A percentile compares a stretch with the other conserved stretches of the same genome.
Conservation (phyloP, 1,139 yeast species). For the Protomyces inouyei region DNA sequence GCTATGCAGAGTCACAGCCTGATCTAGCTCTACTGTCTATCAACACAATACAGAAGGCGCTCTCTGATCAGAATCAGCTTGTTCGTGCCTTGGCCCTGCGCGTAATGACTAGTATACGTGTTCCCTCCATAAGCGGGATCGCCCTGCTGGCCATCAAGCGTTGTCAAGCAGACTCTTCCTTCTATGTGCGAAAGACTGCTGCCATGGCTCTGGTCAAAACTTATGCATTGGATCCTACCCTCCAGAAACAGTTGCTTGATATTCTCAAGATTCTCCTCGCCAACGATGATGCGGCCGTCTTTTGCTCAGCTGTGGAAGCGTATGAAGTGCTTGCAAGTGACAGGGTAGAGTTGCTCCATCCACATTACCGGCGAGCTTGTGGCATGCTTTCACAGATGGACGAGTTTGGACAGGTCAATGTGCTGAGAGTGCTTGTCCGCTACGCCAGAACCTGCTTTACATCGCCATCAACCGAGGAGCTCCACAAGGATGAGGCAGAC, state of each 20-base stretch:
- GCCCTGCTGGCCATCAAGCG: slow-evolving; percentile 67
- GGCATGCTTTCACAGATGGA: slow-evolving; percentile 54
- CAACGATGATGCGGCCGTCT: slow-evolving; percentile 63
- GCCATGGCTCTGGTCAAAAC: slow-evolving; percentile 73
- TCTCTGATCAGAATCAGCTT: slow-evolving; percentile 64
- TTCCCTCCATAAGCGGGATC: slow-evolving; percentile 76
- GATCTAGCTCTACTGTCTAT: slow-evolving; percentile 83
- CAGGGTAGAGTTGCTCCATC: slow-evolving; percentile 63
- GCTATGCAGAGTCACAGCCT: slow-evolving; percentile 80
- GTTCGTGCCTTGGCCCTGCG: slow-evolving; percentile 70
- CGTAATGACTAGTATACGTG: slow-evolving; percentile 72
- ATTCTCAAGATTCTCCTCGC: slow-evolving; percentile 52
- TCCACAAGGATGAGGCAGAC: slow-evolving; percentile 25
- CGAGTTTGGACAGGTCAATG: slow-evolving; percentile 65
- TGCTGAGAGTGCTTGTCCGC: slow-evolving; percentile 60
- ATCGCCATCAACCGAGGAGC: slow-evolving; percentile 20
- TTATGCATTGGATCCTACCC: slow-evolving; percentile 45
- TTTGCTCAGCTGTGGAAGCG: slow-evolving; percentile 63
- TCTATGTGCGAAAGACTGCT: slow-evolving; percentile 72
- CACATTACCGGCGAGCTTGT: slow-evolving; percentile 61
- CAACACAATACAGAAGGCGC: slow-evolving; percentile 82
- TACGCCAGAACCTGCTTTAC: slow-evolving; percentile 60
- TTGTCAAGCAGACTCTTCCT: slow-evolving; percentile 64
- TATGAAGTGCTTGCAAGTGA: slow-evolving; percentile 54
- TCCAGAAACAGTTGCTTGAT: slow-evolving; percentile 48